A percentile compares a stretch with the other conserved stretches of the same genome.
Conservation (phyloP, 495 filamentous ascomycete species). For the Aspergillus olivimuriae region DNA sequence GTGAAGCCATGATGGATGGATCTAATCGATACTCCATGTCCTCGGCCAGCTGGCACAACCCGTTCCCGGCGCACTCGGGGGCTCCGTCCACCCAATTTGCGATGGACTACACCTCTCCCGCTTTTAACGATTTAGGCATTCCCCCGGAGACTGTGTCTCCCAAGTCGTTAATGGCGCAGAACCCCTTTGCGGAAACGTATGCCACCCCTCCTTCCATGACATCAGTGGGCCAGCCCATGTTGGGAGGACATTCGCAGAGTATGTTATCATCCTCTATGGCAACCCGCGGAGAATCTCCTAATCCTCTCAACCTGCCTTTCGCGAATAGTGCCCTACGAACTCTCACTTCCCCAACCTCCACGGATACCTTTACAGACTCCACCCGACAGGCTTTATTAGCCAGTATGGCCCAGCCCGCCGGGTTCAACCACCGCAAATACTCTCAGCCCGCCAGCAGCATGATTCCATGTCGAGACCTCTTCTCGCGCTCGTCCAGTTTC, state of each 20-base stretch:
- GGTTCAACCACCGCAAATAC: conserved; percentile 69
- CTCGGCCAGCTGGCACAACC: conserved; percentile 58
- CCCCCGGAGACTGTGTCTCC: conserved; percentile 41
- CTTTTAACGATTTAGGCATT: conserved; percentile 38
- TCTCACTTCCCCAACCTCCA: conserved; percentile 59
- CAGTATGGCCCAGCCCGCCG: conserved; percentile 70
- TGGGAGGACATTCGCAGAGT: conserved; percentile 48
- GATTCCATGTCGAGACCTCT: conserved; percentile 37
- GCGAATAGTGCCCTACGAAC: conserved; percentile 50
- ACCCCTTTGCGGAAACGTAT: conserved; percentile 40
- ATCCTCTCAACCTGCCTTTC: conserved; percentile 47
- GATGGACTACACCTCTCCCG: conserved; percentile 46
- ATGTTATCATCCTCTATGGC: conserved; percentile 51
- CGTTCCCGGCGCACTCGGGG: conserved; percentile 54
- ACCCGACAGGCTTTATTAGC: conserved; percentile 81
- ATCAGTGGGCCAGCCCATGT: conserved; percentile 42
- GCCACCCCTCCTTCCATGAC: conserved; percentile 61
- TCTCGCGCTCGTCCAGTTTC: conserved; percentile 39
- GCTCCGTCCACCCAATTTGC: conserved; percentile 56
- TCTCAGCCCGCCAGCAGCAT: conserved; percentile 60
- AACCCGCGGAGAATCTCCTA: conserved; percentile 51
- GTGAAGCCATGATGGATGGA: conserved; percentile 86
- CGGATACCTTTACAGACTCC: conserved; percentile 86
- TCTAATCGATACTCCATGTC: conserved; percentile 54
- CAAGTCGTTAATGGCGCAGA: conserved; percentile 44